phyloP scores from a whole-genome alignment of 345 rosid species.

The Boechera divaricarpa region DNA sequence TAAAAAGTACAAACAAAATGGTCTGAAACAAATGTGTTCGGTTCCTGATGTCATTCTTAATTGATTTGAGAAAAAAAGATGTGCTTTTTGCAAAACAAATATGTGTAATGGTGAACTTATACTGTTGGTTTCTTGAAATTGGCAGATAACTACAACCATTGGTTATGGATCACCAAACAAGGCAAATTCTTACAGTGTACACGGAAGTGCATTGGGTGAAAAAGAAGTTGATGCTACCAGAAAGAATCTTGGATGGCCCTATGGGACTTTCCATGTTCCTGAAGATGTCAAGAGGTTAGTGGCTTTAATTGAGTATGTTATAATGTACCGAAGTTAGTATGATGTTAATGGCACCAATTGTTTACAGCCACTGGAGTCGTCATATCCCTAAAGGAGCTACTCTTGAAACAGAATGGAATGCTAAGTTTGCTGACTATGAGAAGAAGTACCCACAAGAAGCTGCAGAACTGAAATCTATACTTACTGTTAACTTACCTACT shows the following conservation, averaged over 20 bases:
- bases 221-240: conserved; percentile 98
- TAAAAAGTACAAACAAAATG: neutral
- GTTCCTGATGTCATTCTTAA: neutral
- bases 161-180: conserved; percentile 95
- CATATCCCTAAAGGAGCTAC: conserved; percentile 67
- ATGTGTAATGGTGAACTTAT: neutral
- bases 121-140: neutral
- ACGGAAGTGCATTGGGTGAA: conserved; percentile 87
- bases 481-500: conserved; percentile 70
- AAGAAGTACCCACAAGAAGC: conserved; percentile 83
- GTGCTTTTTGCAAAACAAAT: neutral
- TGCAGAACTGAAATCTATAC: conserved; percentile 72
- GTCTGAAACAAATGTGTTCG: neutral
- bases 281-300: conserved; percentile 79
- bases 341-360: neutral
- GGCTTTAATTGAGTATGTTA: neutral
- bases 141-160: conserved; percentile 83
- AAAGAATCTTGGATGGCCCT: conserved; percentile 87
- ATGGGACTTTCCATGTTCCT: conserved; percentile 88
- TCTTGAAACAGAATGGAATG: conserved; percentile 83
- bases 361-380: conserved; percentile 86
- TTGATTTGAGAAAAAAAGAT: neutral
- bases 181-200: conserved; percentile 83
- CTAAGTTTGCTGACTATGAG: conserved; percentile 80
- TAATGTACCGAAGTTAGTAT: neutral